Evolutionary conservation across 192 early-diverging fungal species (phyloP).

Genomic region (Funneliformis geosporum): DNA sequence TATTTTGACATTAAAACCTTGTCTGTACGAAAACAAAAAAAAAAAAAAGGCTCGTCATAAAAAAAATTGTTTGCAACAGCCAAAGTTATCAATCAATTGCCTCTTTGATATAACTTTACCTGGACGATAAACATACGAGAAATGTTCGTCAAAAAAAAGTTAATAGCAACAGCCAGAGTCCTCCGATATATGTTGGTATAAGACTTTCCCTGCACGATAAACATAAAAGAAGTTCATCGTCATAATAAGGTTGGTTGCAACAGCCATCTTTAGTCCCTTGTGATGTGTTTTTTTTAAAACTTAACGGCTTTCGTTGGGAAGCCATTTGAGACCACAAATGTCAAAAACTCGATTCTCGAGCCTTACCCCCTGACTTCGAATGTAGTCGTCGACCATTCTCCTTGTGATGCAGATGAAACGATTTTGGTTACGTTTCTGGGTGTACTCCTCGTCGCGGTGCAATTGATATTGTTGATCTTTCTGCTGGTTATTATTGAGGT

Average conservation of each 20-base stretch:
- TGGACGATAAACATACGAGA: neutral
- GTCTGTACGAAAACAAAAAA: neutral
- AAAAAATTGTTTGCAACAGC: neutral
- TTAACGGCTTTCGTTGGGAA: neutral
- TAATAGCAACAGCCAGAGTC: neutral
- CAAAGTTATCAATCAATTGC: neutral
- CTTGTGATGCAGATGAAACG: neutral
- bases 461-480: neutral
- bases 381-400: constrained; percentile 11
- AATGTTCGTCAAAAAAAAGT: neutral
- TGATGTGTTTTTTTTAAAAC: too few species aligned
- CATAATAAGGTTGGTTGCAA: neutral
- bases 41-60: neutral
- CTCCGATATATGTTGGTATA: neutral
- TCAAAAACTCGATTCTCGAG: neutral
- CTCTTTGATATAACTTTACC: neutral
- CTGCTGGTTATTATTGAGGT: neutral
- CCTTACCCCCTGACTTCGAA: neutral
- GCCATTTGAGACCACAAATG: constrained; percentile 8
- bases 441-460: neutral
- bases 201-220: neutral
- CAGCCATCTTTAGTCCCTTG: neutral
- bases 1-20: neutral
- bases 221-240: too few species aligned
- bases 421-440: neutral